phyloP scores from a whole-genome alignment of 1,284 basidiomycete species.

The Quambalaria eucalypti region DNA sequence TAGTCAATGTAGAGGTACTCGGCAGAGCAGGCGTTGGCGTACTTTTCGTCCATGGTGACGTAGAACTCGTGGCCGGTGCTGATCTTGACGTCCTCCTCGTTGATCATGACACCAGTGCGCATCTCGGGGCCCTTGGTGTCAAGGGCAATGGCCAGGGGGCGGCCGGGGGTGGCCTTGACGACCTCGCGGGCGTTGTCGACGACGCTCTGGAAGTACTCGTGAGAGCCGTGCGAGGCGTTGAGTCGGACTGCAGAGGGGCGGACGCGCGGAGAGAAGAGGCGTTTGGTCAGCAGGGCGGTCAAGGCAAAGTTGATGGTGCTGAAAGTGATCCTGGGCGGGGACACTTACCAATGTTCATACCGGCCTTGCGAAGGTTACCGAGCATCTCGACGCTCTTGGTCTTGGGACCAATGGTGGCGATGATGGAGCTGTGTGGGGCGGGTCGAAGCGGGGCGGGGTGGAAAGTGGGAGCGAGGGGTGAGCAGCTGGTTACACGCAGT shows the following conservation, averaged over 20 bases:
- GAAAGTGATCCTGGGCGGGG: too few relatives aligned
- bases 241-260: conserved; percentile 26
- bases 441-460: background rate
- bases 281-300: background rate
- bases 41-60: conserved; percentile 74
- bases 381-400: conserved; percentile 43
- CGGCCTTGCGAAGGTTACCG: conserved; percentile 38
- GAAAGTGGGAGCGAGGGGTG: background rate
- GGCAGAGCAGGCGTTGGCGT: conserved; percentile 77
- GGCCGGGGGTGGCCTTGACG: conserved; percentile 52
- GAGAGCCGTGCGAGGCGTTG: conserved; percentile 44
- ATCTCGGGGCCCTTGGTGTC: conserved; percentile 99
- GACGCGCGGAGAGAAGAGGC: background rate
- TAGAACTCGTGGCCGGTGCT: conserved; percentile 87
- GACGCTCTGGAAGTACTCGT: conserved; percentile 44
- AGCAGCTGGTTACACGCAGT: background rate
- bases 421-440: conserved; percentile 46
- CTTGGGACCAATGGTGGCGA: conserved; percentile 46
- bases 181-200: conserved; percentile 42
- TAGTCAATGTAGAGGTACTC: conserved; percentile 50
- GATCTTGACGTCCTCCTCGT: conserved; percentile 76
- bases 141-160: conserved; percentile 92
- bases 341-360: conserved; percentile 44
- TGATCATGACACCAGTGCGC: conserved; percentile 85
- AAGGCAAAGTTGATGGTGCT: background rate